Percentiles rank a stretch among this genome's conserved stretches.
Conservation (phyloP, 2,329 filamentous ascomycete species). For the Penicillium hesseltinei region DNA sequence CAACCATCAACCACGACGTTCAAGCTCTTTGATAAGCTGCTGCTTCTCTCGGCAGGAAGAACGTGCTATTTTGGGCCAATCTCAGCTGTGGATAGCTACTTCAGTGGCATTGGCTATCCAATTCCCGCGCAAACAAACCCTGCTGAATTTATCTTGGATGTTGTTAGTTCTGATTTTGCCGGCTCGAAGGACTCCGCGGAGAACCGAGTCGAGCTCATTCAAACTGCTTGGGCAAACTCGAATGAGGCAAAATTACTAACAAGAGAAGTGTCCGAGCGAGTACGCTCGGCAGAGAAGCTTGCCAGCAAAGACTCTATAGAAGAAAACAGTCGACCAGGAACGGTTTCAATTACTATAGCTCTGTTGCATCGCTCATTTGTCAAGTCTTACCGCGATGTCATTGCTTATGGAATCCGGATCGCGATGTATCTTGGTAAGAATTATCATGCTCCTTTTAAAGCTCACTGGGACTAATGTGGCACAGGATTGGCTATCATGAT, state of each 20-base stretch:
- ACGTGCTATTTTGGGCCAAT: conserved; percentile 72
- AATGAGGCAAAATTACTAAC: conserved; percentile 35
- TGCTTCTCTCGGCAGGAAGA: conserved; percentile 68
- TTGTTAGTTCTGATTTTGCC: conserved; percentile 75
- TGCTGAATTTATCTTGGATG: conserved; percentile 74
- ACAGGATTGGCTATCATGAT: conserved; percentile 75
- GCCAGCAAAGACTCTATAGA: conserved; percentile 15
- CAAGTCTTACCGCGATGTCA: conserved; percentile 79
- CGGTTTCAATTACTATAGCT: conserved; percentile 56
- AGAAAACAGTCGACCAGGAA: conserved; percentile 41
- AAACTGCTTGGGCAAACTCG: conserved; percentile 57
- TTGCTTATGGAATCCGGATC: conserved; percentile 78
- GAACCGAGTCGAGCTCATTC: conserved; percentile 54
- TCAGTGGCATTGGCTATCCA: conserved; percentile 57
- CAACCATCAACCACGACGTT: conserved; percentile 80
- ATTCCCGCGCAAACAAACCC: conserved; percentile 73
- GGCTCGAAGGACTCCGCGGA: conserved; percentile 48
- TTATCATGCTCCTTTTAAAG: conserved; percentile 14
- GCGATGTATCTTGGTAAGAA: conserved; percentile 70
- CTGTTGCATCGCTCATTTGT: conserved; percentile 76
- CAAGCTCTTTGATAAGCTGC: conserved; percentile 74
- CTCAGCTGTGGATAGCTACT: conserved; percentile 59
- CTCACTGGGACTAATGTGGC: background rate
- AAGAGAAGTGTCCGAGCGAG: conserved; percentile 27
- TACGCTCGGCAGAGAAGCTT: conserved; percentile 27